Evolutionary conservation across 2,329 filamentous ascomycete species (phyloP), one percentile per base, ranked within the genome.

Genomic region (Talaromyces verruculosus): DNA sequence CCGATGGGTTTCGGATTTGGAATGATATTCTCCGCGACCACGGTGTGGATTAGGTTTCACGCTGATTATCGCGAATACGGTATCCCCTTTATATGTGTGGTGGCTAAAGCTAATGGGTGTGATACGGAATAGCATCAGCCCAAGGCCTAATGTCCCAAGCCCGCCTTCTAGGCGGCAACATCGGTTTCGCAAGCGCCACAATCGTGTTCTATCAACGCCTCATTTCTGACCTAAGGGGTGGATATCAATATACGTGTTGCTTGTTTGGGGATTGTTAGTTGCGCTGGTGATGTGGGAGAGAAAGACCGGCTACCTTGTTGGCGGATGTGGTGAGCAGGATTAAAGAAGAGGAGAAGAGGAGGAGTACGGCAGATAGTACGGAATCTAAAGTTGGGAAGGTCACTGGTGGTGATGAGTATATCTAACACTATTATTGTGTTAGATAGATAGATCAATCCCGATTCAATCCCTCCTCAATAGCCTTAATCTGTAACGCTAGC

Each of bases 401-500:
- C 19, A 3, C 4, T 15, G 33, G 11, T 5, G 13, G 4, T 22
- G n/a, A 25, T 22, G 28, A 33, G n/a, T 3, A 35, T 5, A 2
- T 57, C 37, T 57, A 7, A 22, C 5, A 5, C 5, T 35, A 1
- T 25, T 22, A 37, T n/a, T 5, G 17, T 55, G n/a, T 2, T 11
- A 33, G 5, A 55, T 33, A 35, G 51, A 41, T 25, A n/a, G 11
- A 37, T 59, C 1, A 59, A 17, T 37, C 25, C 37, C 19, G 45
- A 11, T 66, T 68, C 63, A 72, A 58, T 2, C 74, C 73, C 57
- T 69, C 75, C 67, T 81, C 77, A 15, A 79, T 59, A 0, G 75
- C 81, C 72, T 83, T 83, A 61, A 85, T 84, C 75, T 84, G 81
- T 70, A 85, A 70, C 6, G 83, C 84, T 71, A 85, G 68, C 35